Evolutionary conservation across 108 stramenopile genomes (phyloP).

Genomic region (Cyclostephanos invisitatus): DNA sequence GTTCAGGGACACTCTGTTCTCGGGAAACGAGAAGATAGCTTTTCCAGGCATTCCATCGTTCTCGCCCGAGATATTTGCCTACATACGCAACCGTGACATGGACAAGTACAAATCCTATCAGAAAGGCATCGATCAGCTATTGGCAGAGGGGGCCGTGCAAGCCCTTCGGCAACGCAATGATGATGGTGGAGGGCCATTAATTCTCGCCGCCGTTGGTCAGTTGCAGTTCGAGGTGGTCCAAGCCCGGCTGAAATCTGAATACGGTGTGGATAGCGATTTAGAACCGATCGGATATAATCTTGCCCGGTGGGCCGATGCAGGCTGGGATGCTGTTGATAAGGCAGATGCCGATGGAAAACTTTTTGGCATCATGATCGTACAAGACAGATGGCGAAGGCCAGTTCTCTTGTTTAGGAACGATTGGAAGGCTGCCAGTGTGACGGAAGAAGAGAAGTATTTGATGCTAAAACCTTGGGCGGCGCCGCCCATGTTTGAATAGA

Average conservation of each 20-base stretch:
- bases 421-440: constrained; percentile 90
- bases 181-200: constrained; percentile 90
- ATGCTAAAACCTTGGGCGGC: constrained; percentile 73
- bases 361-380: constrained; percentile 89
- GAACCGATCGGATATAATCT: constrained; percentile 89
- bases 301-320: constrained; percentile 92
- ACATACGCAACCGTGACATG: constrained; percentile 90
- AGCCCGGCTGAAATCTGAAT: constrained; percentile 89
- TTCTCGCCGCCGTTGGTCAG: constrained; percentile 94
- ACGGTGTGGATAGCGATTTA: constrained; percentile 82
- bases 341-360: constrained; percentile 89
- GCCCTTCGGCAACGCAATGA: constrained; percentile 90
- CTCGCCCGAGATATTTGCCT: constrained; percentile 91
- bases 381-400: constrained; percentile 90
- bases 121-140: constrained; percentile 90
- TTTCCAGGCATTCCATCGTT: constrained; percentile 96
- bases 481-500: constrained; percentile 68
- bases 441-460: constrained; percentile 77
- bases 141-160: constrained; percentile 96
- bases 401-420: constrained; percentile 94
- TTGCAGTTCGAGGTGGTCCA: constrained; percentile 96
- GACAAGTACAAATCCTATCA: constrained; percentile 91
- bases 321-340: constrained; percentile 94
- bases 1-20: constrained; percentile 70
- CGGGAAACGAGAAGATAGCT: constrained; percentile 69